Evolutionary conservation across 2,329 filamentous ascomycete species (phyloP).

Genomic region (Neonectria faginata): DNA sequence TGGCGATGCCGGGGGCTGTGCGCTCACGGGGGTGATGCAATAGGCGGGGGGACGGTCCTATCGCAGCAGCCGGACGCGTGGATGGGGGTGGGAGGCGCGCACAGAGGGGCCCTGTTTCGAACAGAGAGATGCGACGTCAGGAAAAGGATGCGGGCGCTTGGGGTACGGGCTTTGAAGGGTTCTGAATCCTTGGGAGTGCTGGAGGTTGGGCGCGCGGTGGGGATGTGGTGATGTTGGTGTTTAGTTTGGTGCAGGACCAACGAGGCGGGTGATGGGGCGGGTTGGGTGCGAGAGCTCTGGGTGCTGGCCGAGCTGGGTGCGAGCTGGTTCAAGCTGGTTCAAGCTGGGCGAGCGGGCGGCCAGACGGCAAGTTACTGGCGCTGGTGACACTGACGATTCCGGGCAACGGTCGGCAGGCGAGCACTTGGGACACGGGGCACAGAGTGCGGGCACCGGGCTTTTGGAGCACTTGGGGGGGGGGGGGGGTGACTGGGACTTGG

Average conservation of each 20-base stretch:
- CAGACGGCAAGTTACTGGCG: slow-evolving; percentile 5
- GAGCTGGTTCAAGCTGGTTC: not conserved
- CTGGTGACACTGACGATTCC: slow-evolving; percentile 5
- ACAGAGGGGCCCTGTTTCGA: slow-evolving; percentile 32
- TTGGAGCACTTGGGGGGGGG: slow-evolving; percentile 14
- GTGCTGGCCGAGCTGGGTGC: not conserved
- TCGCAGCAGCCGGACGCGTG: slow-evolving; percentile 46
- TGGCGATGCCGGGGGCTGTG: slow-evolving; percentile 58
- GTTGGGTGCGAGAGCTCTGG: slow-evolving; percentile 9
- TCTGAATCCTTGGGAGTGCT: slow-evolving; percentile 19
- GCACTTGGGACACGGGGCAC: slow-evolving; percentile 22
- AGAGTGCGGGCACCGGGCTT: slow-evolving; percentile 8
- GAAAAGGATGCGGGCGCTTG: slow-evolving; percentile 30
- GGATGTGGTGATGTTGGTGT: slow-evolving; percentile 21
- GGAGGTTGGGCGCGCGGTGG: slow-evolving; percentile 16
- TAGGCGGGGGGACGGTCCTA: slow-evolving; percentile 46
- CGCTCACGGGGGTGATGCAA: slow-evolving; percentile 49
- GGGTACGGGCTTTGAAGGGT: slow-evolving; percentile 11
- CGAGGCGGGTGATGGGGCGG: slow-evolving; percentile 12
- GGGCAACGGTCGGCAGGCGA: slow-evolving; percentile 16
- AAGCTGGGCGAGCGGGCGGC: slow-evolving; percentile 6
- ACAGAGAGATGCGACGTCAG: slow-evolving; percentile 37
- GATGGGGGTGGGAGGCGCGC: slow-evolving; percentile 43
- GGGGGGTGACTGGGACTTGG: not conserved
- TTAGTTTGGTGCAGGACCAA: slow-evolving; percentile 10